Percentiles rank a stretch among this genome's conserved stretches.
Evolutionary conservation across 1,139 yeast species (phyloP).

Genomic region (Sugiyamaella sp.): DNA sequence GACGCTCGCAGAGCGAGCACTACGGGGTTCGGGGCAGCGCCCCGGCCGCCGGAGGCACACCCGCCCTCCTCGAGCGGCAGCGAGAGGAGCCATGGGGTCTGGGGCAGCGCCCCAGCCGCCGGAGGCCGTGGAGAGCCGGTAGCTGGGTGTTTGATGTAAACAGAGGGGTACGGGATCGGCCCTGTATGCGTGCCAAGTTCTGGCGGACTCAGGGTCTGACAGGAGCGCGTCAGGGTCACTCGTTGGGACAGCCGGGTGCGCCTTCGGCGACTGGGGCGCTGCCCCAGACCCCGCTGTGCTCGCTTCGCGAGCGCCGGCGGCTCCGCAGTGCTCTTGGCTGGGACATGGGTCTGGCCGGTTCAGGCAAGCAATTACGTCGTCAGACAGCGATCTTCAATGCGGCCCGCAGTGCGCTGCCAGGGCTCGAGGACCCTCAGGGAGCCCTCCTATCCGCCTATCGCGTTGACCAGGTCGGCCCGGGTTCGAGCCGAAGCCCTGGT

Average conservation of each 20-base stretch:
- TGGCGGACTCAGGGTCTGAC: neutral
- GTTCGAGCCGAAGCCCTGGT: no score
- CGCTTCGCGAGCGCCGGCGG: neutral
- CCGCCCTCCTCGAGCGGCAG: no score
- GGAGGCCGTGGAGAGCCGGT: neutral
- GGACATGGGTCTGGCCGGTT: neutral
- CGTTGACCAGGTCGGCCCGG: no score
- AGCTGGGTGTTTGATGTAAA: no score
- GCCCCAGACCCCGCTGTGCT: no score
- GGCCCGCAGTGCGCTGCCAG: no score
- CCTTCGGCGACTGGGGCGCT: neutral
- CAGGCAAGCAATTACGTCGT: no score
- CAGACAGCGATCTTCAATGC: no score
- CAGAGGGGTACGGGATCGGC: neutral
- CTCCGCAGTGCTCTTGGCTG: neutral
- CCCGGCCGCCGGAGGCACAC: conserved; percentile 4
- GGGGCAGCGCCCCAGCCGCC: conserved; percentile 1
- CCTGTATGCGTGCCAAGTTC: conserved; percentile 1
- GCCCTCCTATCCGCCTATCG: no score
- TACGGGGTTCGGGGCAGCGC: neutral
- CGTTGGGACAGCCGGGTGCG: neutral
- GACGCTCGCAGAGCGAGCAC: neutral
- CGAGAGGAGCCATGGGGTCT: no score
- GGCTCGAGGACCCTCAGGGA: no score
- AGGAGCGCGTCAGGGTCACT: neutral